phyloP scores from a whole-genome alignment of 306 rosid species.

The Fragaria vesca region DNA sequence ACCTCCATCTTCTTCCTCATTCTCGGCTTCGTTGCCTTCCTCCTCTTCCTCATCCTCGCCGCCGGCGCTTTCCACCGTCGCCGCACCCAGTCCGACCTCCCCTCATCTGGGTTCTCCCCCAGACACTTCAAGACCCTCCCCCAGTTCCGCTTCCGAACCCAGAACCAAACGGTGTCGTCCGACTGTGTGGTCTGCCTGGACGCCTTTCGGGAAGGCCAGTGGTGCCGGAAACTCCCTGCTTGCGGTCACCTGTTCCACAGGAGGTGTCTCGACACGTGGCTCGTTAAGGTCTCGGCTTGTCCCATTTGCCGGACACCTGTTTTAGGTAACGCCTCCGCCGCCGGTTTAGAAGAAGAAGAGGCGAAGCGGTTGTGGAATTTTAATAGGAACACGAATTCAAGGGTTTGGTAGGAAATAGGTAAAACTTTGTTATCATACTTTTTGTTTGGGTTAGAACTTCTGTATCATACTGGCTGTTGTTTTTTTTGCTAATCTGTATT shows the following conservation, averaged over 20 bases:
- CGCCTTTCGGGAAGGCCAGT: slow-evolving; percentile 55
- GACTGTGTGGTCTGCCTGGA: slow-evolving; percentile 79
- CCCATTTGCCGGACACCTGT: slow-evolving; percentile 81
- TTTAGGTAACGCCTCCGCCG: background rate
- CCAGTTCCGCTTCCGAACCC: slow-evolving; percentile 46
- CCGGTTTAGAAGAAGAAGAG: slow-evolving; percentile 18
- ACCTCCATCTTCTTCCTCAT: slow-evolving; percentile 72
- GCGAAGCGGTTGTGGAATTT: slow-evolving; percentile 31
- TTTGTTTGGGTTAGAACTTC: background rate
- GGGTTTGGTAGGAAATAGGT: slow-evolving; percentile 35
- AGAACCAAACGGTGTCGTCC: slow-evolving; percentile 5
- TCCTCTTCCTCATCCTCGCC: slow-evolving; percentile 60
- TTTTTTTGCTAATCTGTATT: background rate
- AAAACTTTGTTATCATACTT: slow-evolving; percentile 10
- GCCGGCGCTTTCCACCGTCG: slow-evolving; percentile 63
- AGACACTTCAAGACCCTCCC: slow-evolving; percentile 52
- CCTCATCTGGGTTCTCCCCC: slow-evolving; percentile 41
- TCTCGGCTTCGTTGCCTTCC: slow-evolving; percentile 77
- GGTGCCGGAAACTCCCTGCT: slow-evolving; percentile 63
- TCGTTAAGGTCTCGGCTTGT: slow-evolving; percentile 66
- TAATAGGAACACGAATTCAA: slow-evolving; percentile 23
- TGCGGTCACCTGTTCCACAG: slow-evolving; percentile 76
- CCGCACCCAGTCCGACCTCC: slow-evolving; percentile 20
- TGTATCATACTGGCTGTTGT: background rate
- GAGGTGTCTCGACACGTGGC: slow-evolving; percentile 76